Evolutionary conservation across 352 stramenopile species (phyloP).

Genomic region (Phytophthora tentaculata): DNA sequence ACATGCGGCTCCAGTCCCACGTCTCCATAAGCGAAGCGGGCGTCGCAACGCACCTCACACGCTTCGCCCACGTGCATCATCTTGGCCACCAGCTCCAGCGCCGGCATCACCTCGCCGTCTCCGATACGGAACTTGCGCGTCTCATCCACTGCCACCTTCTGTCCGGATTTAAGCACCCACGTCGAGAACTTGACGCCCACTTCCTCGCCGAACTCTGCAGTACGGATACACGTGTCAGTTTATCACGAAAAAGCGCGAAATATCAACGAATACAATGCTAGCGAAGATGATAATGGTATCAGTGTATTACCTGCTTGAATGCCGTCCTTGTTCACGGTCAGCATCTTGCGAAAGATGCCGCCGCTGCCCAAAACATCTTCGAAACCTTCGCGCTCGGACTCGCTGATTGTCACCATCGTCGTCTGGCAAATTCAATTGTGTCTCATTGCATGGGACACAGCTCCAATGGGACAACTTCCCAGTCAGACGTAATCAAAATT

Average conservation of each 20-base stretch:
- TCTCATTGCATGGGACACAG: background rate
- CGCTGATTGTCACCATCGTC: constrained; percentile 43
- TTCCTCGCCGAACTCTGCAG: constrained; percentile 81
- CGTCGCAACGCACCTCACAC: constrained; percentile 76
- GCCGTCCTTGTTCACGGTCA: constrained; percentile 60
- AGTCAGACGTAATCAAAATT: background rate
- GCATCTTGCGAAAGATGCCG: constrained; percentile 78
- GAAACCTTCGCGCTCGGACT: constrained; percentile 63
- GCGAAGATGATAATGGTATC: background rate
- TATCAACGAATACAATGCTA: constrained; percentile 4
- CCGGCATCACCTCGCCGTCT: constrained; percentile 82
- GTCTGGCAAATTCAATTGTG: background rate
- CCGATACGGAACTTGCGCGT: constrained; percentile 79
- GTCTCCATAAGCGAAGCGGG: constrained; percentile 78
- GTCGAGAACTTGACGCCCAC: constrained; percentile 76
- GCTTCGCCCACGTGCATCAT: constrained; percentile 80
- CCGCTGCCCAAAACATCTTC: constrained; percentile 82
- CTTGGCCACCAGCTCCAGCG: constrained; percentile 78
- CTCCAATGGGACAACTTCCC: background rate
- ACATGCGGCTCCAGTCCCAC: constrained; percentile 61
- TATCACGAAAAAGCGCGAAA: constrained; percentile 1
- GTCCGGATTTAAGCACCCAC: constrained; percentile 52
- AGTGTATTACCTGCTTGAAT: constrained; percentile 58
- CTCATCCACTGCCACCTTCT: constrained; percentile 51
- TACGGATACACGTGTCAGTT: constrained; percentile 22